Evolutionary conservation across 2,329 filamentous ascomycete genomes (phyloP).

Genomic region (Hortaea werneckii): DNA sequence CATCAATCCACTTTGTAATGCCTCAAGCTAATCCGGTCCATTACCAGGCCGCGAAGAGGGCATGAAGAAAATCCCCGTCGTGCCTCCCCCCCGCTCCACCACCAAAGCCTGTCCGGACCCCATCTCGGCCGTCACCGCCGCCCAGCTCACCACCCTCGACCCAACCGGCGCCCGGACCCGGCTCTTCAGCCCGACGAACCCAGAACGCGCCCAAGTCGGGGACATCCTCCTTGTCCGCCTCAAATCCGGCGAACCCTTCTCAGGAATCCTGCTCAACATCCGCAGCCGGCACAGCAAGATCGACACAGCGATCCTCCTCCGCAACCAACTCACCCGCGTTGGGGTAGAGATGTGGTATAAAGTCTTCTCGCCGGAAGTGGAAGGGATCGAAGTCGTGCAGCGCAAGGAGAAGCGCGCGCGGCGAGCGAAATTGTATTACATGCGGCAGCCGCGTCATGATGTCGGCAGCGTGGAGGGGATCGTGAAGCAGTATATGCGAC

Average conservation of each 20-base stretch:
- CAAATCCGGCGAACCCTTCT: conserved; percentile 77
- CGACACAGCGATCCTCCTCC: conserved; percentile 77
- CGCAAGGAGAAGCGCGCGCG: conserved; percentile 72
- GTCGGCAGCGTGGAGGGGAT: conserved; percentile 75
- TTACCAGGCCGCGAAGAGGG: conserved; percentile 8
- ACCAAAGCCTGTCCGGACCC: conserved; percentile 53
- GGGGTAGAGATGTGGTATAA: conserved; percentile 98
- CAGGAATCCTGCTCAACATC: conserved; percentile 80
- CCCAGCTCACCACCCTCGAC: conserved; percentile 68
- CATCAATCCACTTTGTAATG: neutral
- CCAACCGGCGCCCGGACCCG: conserved; percentile 71
- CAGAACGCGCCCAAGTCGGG: conserved; percentile 69
- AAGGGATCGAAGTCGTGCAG: conserved; percentile 89
- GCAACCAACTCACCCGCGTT: conserved; percentile 75
- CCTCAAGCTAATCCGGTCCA: neutral
- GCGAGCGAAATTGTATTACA: conserved; percentile 79
- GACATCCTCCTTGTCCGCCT: conserved; percentile 87
- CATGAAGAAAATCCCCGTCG: conserved; percentile 22
- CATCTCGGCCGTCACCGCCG: conserved; percentile 53
- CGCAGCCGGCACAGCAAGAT: conserved; percentile 61
- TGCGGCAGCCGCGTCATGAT: conserved; percentile 82
- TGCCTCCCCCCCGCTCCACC: conserved; percentile 46
- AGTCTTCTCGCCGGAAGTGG: conserved; percentile 80
- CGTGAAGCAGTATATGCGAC: conserved; percentile 56
- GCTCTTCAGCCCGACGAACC: conserved; percentile 69